These are phyloP conservation scores for Dianthus caryophyllus DNA, from an alignment of 148 eudicot species.

Conservation along the genomic window DNA sequence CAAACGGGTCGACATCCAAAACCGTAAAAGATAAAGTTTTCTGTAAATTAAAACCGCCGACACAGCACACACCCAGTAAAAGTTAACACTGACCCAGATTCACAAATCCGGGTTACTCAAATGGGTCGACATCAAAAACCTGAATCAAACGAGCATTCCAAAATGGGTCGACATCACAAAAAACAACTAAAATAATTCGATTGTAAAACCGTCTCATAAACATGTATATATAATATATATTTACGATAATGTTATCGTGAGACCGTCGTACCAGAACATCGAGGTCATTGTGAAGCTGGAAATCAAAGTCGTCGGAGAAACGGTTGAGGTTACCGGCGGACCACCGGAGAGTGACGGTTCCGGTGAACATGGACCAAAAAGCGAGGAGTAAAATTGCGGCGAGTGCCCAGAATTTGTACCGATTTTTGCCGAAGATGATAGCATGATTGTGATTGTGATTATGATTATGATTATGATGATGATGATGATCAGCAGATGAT, in stretches of 20 bases:
- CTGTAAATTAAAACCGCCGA: no score
- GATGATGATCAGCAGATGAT: slow-evolving; percentile 10
- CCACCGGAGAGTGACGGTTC: slow-evolving; percentile 85
- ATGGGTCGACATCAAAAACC: no score
- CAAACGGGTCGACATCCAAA: no score
- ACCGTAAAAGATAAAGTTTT: no score
- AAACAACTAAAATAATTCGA: no score
- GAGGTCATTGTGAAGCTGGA: slow-evolving; percentile 60
- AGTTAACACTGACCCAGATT: no score
- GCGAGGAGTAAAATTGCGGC: slow-evolving; percentile 73
- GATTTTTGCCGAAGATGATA: slow-evolving; percentile 40
- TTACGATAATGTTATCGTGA: background rate
- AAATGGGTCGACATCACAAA: no score
- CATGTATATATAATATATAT: no score
- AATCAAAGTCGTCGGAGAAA: slow-evolving; percentile 41
- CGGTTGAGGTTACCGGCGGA: slow-evolving; percentile 61
- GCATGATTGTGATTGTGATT: slow-evolving; percentile 17
- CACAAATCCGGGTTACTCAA: no score
- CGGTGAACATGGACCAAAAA: slow-evolving; percentile 93
- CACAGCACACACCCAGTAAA: no score
- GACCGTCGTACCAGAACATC: slow-evolving; percentile 52
- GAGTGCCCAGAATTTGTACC: slow-evolving; percentile 88
- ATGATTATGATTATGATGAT: slow-evolving; percentile 23
- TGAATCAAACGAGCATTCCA: no score
- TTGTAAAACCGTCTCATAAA: no score